Evolutionary conservation across 768 basidiomycete genomes (phyloP).

Genomic region (Kwoniella heveanensis): DNA sequence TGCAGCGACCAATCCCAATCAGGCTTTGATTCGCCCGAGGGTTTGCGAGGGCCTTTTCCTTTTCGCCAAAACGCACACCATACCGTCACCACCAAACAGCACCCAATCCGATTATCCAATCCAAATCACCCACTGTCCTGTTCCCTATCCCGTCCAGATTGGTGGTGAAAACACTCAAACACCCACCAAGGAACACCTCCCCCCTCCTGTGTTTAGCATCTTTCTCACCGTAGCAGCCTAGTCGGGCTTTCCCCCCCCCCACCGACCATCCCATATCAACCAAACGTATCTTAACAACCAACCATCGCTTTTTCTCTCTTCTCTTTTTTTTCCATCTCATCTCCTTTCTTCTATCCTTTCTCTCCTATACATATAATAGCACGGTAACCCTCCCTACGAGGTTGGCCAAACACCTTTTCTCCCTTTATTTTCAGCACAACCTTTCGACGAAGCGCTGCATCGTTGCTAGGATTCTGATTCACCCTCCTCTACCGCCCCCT

Average conservation of each 20-base stretch:
- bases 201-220: constrained; percentile 6
- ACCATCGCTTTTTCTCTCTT: constrained; percentile 11
- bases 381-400: neutral
- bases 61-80: constrained; percentile 2
- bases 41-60: neutral
- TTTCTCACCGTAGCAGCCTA: neutral
- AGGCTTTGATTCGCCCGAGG: neutral
- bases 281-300: constrained; percentile 11
- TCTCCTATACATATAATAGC: constrained; percentile 1
- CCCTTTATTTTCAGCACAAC: neutral
- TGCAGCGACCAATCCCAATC: neutral
- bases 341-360: constrained; percentile 22
- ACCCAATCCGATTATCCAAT: neutral
- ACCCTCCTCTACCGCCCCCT: constrained; percentile 10
- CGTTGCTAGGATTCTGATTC: constrained; percentile 16
- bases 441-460: constrained; percentile 13
- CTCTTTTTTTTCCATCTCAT: constrained; percentile 13
- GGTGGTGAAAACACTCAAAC: neutral
- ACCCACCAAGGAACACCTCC: constrained; percentile 13
- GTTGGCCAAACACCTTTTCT: constrained; percentile 14
- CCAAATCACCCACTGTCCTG: constrained; percentile 7
- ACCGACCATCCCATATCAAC: constrained; percentile 5
- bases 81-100: neutral
- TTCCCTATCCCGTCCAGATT: neutral
- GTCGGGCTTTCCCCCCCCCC: neutral